Base-by-base conservation (phyloP, 495 filamentous ascomycete genomes). In the Penicillium subrubescens region DNA sequence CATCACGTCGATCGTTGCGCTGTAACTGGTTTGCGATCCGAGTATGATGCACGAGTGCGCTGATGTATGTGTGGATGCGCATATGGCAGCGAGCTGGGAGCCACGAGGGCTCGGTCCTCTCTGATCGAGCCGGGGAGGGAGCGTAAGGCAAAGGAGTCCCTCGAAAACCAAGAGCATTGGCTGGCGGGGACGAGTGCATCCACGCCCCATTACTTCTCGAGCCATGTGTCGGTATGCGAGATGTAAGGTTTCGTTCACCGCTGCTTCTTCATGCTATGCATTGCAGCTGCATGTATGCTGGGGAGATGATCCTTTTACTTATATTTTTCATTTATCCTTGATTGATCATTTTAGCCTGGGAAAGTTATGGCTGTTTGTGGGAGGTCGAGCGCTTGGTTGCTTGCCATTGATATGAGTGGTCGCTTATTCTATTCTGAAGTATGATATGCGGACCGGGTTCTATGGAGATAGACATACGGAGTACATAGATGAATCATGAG, bases 401-500 rank as follows among this genome's bases (percentile, higher is more conserved):
- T 52, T 12, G 25, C 12, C 25, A 12, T 31, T 37, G 31, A 34
- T 56, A 56, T n/a, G 53, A 21, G 31, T 25, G 53, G 10, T 56
- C 10, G 53, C 34, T 37, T 14, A 21, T 21, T 37, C 1, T 23
- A 27, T 27, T 27, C 25, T 27, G 23, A 29, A 35, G 37, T 29
- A 19, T 41, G 31, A 27, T 44, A 57, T 41, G 35, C 23, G 12
- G 37, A 5, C 37, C 21, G 11, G 33, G 48, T 51, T 14, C 11
- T 62, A 58, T 43, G 57, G 19, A 54, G 35, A 65, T 65, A 62
- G 57, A 66, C 60, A 52, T 51, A 12, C 48, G 48, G 37, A 53
- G 63, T 56, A 70, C 33, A 60, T 69, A 55, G 62, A 70, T 67
- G 68, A 70, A 67, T 72, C 51, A 72, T 55, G 70, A 72, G 53